phyloP scores from a whole-genome alignment of 305 asterid species.

The Ajuga reptans region DNA sequence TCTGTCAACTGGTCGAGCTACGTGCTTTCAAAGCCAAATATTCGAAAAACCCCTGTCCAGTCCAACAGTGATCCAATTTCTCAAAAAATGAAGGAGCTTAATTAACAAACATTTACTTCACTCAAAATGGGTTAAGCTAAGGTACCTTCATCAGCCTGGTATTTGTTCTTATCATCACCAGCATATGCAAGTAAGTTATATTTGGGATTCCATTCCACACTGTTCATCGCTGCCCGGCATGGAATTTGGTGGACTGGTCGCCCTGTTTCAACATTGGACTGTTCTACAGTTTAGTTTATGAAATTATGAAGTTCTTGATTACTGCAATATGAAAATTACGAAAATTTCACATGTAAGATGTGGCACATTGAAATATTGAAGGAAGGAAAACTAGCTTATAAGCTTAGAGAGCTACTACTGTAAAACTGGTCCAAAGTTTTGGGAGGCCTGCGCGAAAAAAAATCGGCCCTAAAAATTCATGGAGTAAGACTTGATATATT shows the following conservation, averaged over 20 bases:
- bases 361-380: no score
- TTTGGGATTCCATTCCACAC: slow-evolving; percentile 97
- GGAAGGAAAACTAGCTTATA: no score
- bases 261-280: slow-evolving; percentile 81
- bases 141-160: slow-evolving; percentile 84
- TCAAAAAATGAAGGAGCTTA: background rate
- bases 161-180: slow-evolving; percentile 93
- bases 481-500: no score
- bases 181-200: slow-evolving; percentile 88
- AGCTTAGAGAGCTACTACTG: no score
- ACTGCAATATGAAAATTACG: background rate
- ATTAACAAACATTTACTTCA: background rate
- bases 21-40: slow-evolving; percentile 81
- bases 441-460: no score
- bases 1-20: slow-evolving; percentile 20
- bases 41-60: slow-evolving; percentile 68
- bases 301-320: background rate
- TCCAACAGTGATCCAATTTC: background rate
- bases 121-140: background rate
- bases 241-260: slow-evolving; percentile 85
- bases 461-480: no score
- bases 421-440: no score
- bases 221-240: slow-evolving; percentile 96
- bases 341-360: no score
- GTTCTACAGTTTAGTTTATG: slow-evolving; percentile 13